phyloP scores from a whole-genome alignment of 179 eudicot species.

The Heliamphora ciliata region DNA sequence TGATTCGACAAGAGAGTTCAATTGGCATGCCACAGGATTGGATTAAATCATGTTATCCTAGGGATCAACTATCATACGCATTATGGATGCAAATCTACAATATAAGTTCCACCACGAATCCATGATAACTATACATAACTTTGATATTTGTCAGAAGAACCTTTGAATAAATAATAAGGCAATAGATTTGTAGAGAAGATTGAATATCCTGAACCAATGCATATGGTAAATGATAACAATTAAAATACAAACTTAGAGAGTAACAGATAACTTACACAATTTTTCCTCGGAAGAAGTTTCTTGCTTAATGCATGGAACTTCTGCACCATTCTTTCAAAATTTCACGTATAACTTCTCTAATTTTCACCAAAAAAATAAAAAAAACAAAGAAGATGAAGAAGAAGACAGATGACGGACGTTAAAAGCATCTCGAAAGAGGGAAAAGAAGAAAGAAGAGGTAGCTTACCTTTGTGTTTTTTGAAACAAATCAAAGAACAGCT shows the following conservation, averaged over 20 bases:
- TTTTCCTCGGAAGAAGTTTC: constrained; percentile 25
- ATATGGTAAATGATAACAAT: background rate
- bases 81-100: too few relatives aligned
- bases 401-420: background rate
- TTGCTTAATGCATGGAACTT: constrained; percentile 52
- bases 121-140: too few relatives aligned
- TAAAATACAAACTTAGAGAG: background rate
- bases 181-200: background rate
- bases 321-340: constrained; percentile 32
- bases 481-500: constrained; percentile 72
- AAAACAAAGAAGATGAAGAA: background rate
- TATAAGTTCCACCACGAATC: background rate
- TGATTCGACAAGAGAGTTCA: background rate
- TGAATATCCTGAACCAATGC: background rate
- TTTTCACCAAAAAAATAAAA: background rate
- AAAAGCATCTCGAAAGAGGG: background rate
- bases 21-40: background rate
- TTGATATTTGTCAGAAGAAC: background rate
- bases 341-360: background rate
- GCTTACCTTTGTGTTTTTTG: constrained; percentile 80
- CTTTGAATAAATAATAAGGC: background rate
- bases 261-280: constrained; percentile 27
- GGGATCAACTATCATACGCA: background rate
- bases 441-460: background rate
- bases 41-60: background rate